phyloP scores from a whole-genome alignment of 768 basidiomycete species.

The Lepiota brunneoincarnata region DNA sequence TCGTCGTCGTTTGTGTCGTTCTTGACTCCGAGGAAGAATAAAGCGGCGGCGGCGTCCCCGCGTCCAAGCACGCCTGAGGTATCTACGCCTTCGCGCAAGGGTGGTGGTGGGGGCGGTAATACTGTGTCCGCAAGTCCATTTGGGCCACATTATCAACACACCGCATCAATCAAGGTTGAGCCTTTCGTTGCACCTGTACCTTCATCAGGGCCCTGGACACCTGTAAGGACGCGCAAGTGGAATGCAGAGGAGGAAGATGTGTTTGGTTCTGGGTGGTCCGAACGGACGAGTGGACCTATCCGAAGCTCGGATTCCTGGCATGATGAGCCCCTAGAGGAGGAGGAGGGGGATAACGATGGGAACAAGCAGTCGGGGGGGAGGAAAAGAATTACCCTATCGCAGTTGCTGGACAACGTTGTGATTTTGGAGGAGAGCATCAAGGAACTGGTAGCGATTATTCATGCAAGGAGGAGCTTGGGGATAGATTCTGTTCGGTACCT shows the following conservation, averaged over 20 bases:
- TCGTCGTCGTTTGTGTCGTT: slow-evolving; percentile 71
- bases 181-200: slow-evolving; percentile 65
- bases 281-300: slow-evolving; percentile 5
- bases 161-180: slow-evolving; percentile 66
- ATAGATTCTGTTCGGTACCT: slow-evolving; percentile 81
- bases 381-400: slow-evolving; percentile 69
- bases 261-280: slow-evolving; percentile 53
- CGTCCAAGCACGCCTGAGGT: slow-evolving; percentile 36
- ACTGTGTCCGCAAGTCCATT: slow-evolving; percentile 72
- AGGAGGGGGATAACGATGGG: slow-evolving; percentile 31
- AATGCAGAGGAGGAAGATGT: slow-evolving; percentile 68
- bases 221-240: slow-evolving; percentile 50
- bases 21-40: slow-evolving; percentile 74
- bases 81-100: slow-evolving; percentile 44
- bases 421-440: slow-evolving; percentile 95
- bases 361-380: slow-evolving; percentile 26
- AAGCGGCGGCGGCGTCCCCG: slow-evolving; percentile 24
- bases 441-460: slow-evolving; percentile 83
- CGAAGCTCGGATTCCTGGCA: slow-evolving; percentile 11
- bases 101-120: not conserved
- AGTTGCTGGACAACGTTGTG: slow-evolving; percentile 89
- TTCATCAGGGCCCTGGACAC: slow-evolving; percentile 61
- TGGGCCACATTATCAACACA: slow-evolving; percentile 79
- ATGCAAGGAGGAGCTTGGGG: slow-evolving; percentile 79
- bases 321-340: slow-evolving; percentile 22